Conservation (phyloP, 2,329 filamentous ascomycete species). For the Cercospora zeina region DNA sequence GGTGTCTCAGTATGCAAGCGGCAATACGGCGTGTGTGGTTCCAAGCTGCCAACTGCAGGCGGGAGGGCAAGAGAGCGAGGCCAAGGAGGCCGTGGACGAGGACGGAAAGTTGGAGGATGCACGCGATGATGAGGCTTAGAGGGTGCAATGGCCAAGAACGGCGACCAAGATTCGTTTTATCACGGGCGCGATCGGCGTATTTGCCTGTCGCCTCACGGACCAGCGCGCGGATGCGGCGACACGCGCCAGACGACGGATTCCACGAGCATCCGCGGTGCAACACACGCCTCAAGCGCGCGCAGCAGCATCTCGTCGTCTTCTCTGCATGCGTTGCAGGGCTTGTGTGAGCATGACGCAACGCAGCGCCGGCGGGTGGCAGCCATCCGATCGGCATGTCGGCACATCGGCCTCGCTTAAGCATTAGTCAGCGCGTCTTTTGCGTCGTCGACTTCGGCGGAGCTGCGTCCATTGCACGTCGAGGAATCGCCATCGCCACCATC, state of each 20-base stretch:
- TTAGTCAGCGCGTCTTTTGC: not conserved
- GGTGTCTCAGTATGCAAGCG: constrained; percentile 18
- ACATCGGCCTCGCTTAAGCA: not conserved
- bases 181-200: not conserved
- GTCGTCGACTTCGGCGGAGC: not conserved
- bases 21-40: not conserved
- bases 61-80: not conserved
- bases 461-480: not conserved
- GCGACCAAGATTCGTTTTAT: not conserved
- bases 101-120: not conserved
- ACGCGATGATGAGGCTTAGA: constrained; percentile 10
- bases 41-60: constrained; percentile 6
- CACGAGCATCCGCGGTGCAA: not conserved
- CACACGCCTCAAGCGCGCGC: not conserved
- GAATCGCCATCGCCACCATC: constrained; percentile 17
- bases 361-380: not conserved
- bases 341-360: not conserved
- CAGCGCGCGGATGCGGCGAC: not conserved
- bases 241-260: not conserved
- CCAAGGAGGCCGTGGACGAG: not conserved
- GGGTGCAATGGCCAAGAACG: constrained; percentile 14
- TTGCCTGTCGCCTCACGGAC: not conserved
- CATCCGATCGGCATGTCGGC: not conserved
- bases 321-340: not conserved
- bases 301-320: not conserved